These are phyloP conservation scores for Porogramme epimiltina DNA, from an alignment of 1,284 basidiomycete species.

Conservation along the genomic window DNA sequence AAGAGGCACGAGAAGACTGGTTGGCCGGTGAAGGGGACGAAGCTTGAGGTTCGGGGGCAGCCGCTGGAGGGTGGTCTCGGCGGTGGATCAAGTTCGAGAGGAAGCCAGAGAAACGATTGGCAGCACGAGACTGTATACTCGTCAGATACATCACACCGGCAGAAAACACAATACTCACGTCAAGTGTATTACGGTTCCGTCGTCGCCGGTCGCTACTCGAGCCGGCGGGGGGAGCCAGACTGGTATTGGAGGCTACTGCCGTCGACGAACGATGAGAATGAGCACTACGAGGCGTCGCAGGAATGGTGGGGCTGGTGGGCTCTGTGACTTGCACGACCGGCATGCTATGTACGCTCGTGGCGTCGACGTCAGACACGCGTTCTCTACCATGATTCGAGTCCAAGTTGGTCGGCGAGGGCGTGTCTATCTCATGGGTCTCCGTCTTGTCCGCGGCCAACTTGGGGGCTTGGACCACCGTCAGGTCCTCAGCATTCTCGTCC, in stretches of 20 bases:
- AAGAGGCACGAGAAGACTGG: constrained; percentile 48
- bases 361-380: constrained; percentile 38
- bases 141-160: constrained; percentile 14
- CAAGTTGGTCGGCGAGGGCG: constrained; percentile 31
- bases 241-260: constrained; percentile 18
- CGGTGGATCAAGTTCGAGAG: constrained; percentile 78
- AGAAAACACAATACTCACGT: constrained; percentile 27
- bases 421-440: constrained; percentile 35
- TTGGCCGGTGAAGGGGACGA: constrained; percentile 26
- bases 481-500: constrained; percentile 29
- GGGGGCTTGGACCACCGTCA: constrained; percentile 35
- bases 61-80: constrained; percentile 46
- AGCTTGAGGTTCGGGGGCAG: constrained; percentile 27
- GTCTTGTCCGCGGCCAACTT: constrained; percentile 38
- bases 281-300: constrained; percentile 30
- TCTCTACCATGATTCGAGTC: constrained; percentile 26
- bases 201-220: constrained; percentile 24
- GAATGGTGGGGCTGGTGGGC: constrained; percentile 30
- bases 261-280: constrained; percentile 23
- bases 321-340: constrained; percentile 54
- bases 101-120: constrained; percentile 78
- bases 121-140: constrained; percentile 51
- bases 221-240: constrained; percentile 23
- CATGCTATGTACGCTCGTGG: constrained; percentile 58
- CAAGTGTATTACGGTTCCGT: constrained; percentile 24